These are phyloP conservation scores for Lanzia echinophila DNA, from an alignment of 2,329 filamentous ascomycete genomes.

Conservation along the genomic window DNA sequence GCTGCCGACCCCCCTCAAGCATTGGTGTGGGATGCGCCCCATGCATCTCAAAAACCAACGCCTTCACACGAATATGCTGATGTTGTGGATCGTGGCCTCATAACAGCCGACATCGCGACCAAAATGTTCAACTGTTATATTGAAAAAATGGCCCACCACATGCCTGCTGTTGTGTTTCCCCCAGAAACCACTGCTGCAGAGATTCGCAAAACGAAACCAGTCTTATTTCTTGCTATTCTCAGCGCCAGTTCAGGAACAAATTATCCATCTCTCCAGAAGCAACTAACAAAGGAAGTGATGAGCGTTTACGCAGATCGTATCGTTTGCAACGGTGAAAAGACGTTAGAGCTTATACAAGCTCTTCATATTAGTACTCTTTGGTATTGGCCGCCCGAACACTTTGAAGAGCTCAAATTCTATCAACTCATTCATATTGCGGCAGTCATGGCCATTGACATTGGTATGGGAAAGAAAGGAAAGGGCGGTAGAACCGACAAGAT, in stretches of 20 bases:
- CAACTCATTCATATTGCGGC: constrained; percentile 46
- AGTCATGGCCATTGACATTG: constrained; percentile 40
- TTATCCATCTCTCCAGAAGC: constrained; percentile 36
- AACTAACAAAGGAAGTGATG: constrained; percentile 42
- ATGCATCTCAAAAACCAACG: constrained; percentile 6
- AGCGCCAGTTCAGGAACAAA: constrained; percentile 52
- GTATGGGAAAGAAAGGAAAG: constrained; percentile 30
- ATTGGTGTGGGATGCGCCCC: neutral
- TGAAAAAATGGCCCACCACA: constrained; percentile 51
- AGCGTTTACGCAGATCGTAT: constrained; percentile 41
- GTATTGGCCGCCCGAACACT: constrained; percentile 43
- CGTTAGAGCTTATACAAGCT: constrained; percentile 44
- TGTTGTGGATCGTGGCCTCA: constrained; percentile 50
- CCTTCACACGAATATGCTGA: constrained; percentile 31
- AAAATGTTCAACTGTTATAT: constrained; percentile 53
- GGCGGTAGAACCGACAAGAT: constrained; percentile 24
- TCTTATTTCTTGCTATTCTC: constrained; percentile 65
- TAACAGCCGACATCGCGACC: constrained; percentile 49
- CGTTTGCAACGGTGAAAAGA: constrained; percentile 43
- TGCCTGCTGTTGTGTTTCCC: constrained; percentile 57
- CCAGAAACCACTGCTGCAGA: constrained; percentile 46
- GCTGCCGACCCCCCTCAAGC: constrained; percentile 1
- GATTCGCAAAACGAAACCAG: constrained; percentile 52
- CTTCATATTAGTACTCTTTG: constrained; percentile 42
- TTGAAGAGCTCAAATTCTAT: constrained; percentile 42